phyloP scores from a whole-genome alignment of 352 stramenopile genomes.

The Globisporangium viniferum region DNA sequence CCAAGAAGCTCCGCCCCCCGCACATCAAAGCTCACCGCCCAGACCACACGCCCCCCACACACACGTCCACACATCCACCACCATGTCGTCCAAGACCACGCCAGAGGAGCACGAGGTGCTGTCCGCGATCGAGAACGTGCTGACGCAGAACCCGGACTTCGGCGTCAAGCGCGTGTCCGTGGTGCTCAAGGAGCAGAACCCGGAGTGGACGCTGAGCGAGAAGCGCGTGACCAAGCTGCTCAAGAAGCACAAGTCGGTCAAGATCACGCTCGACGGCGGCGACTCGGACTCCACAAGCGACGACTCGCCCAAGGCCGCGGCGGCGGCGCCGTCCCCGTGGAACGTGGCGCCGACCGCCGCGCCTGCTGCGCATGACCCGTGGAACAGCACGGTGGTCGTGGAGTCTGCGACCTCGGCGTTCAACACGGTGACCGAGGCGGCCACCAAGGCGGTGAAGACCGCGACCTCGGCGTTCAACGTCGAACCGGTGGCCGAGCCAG shows the following conservation, averaged over 20 bases:
- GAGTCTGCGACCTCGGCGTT: constrained; percentile 2
- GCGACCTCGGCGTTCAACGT: constrained; percentile 34
- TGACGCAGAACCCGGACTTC: constrained; percentile 63
- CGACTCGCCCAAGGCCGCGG: constrained; percentile 11
- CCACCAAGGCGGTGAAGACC: constrained; percentile 16
- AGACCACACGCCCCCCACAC: background rate
- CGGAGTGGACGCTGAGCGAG: constrained; percentile 65
- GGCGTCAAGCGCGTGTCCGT: constrained; percentile 63
- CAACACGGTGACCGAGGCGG: constrained; percentile 19
- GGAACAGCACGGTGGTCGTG: constrained; percentile 43
- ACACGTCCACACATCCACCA: constrained; percentile 2
- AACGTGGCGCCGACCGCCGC: constrained; percentile 36
- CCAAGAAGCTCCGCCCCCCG: constrained; percentile 5
- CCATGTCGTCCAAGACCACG: constrained; percentile 54
- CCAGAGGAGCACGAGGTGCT: constrained; percentile 66
- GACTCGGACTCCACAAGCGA: constrained; percentile 18
- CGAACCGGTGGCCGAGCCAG: constrained; percentile 5
- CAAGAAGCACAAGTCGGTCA: constrained; percentile 61
- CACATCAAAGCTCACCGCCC: background rate
- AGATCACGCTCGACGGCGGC: constrained; percentile 34
- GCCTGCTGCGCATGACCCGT: constrained; percentile 30
- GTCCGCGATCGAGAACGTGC: constrained; percentile 45
- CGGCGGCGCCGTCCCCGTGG: constrained; percentile 41
- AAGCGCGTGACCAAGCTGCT: constrained; percentile 77
- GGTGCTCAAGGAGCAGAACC: constrained; percentile 61